Conservation (phyloP, 306 rosid genomes). For the Crotalaria pallida region DNA sequence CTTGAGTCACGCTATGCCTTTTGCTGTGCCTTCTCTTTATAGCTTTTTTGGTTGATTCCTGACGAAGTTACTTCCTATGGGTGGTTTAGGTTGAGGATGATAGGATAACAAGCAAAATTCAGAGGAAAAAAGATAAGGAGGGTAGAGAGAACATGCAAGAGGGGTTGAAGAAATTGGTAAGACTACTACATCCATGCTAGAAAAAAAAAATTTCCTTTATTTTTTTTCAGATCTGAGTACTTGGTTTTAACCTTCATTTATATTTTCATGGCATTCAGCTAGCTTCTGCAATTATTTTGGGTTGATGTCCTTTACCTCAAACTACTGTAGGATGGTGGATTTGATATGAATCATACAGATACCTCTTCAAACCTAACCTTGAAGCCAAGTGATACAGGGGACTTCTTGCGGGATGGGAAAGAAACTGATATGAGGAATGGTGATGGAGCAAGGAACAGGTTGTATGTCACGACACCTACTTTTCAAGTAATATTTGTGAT, state of each 20-base stretch:
- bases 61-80: constrained; percentile 12
- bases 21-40: background rate
- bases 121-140: constrained; percentile 76
- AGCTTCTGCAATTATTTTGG: constrained; percentile 99
- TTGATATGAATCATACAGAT: constrained; percentile 51
- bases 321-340: constrained; percentile 99
- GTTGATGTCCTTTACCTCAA: constrained; percentile 99
- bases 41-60: background rate
- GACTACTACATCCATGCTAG: constrained; percentile 57
- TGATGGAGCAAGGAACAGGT: constrained; percentile 65
- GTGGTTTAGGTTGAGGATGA: constrained; percentile 78
- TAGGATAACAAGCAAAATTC: constrained; percentile 72
- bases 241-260: constrained; percentile 78
- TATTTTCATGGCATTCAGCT: constrained; percentile 93
- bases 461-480: background rate
- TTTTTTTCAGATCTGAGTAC: constrained; percentile 37
- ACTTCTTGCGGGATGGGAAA: constrained; percentile 42
- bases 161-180: constrained; percentile 81
- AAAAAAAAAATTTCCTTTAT: too few relatives aligned
- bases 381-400: constrained; percentile 47
- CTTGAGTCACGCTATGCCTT: background rate
- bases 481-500: background rate
- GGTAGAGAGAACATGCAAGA: constrained; percentile 63
- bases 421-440: constrained; percentile 66
- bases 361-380: constrained; percentile 46